Percentiles rank a stretch among this genome's conserved stretches.
phyloP scores from a whole-genome alignment of 805 yeast genomes.

The Starmerella tilneyi region DNA sequence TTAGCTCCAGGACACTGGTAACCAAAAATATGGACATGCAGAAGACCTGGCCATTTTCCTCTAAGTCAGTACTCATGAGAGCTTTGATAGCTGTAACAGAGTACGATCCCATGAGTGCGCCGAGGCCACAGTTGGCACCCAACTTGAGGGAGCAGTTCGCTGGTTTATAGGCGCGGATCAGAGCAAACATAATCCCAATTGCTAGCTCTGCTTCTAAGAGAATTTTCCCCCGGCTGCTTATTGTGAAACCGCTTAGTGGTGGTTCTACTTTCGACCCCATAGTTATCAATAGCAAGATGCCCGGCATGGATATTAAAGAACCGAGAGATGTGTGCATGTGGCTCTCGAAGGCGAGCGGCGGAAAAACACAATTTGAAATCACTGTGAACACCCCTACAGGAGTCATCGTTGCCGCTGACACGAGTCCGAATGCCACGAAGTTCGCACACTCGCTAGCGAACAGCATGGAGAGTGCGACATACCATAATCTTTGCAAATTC shows the following conservation, averaged over 20 bases:
- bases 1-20: slow-evolving; percentile 37
- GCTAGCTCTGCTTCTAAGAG: background rate
- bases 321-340: slow-evolving; percentile 34
- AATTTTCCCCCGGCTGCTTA: background rate
- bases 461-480: slow-evolving; percentile 37
- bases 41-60: slow-evolving; percentile 13
- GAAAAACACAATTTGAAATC: slow-evolving; percentile 40
- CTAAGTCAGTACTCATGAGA: slow-evolving; percentile 29
- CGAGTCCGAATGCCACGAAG: slow-evolving; percentile 41
- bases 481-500: slow-evolving; percentile 30
- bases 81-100: slow-evolving; percentile 41
- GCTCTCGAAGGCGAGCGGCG: slow-evolving; percentile 40
- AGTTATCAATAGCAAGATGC: slow-evolving; percentile 37
- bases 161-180: slow-evolving; percentile 1
- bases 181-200: background rate
- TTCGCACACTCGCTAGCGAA: slow-evolving; percentile 40
- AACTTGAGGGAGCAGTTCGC: slow-evolving; percentile 14
- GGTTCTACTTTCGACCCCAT: slow-evolving; percentile 27
- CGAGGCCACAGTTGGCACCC: slow-evolving; percentile 12
- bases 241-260: background rate
- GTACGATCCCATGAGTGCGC: slow-evolving; percentile 40
- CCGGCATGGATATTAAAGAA: slow-evolving; percentile 35
- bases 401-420: slow-evolving; percentile 40
- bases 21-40: slow-evolving; percentile 25
- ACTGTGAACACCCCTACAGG: slow-evolving; percentile 44